Percentiles rank a stretch among this genome's conserved stretches.
These are phyloP conservation scores for Nemania sp. DNA, from an alignment of 2,329 filamentous ascomycete species.

Conservation along the genomic window DNA sequence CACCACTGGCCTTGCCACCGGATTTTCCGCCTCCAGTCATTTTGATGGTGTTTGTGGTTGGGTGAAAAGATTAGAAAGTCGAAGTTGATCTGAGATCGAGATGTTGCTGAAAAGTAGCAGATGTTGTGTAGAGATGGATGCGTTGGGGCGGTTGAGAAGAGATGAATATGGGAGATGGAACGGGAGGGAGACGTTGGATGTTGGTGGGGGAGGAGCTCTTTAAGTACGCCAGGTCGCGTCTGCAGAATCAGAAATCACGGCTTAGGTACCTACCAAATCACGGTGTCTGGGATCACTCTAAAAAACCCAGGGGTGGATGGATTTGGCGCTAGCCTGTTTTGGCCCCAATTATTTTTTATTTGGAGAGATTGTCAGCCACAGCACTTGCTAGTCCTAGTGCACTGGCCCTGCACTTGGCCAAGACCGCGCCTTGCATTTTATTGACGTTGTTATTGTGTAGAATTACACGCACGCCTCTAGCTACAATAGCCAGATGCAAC, in stretches of 20 bases:
- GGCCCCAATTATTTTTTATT: slow-evolving; percentile 41
- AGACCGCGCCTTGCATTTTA: slow-evolving; percentile 18
- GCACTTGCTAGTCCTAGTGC: slow-evolving; percentile 14
- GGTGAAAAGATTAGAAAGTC: slow-evolving; percentile 35
- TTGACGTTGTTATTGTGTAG: background rate
- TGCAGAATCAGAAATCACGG: slow-evolving; percentile 48
- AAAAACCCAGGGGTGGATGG: slow-evolving; percentile 39
- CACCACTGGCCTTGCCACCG: slow-evolving; percentile 98
- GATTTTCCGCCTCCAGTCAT: slow-evolving; percentile 99
- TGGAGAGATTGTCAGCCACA: slow-evolving; percentile 21
- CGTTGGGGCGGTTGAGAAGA: slow-evolving; percentile 48
- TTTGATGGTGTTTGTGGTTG: slow-evolving; percentile 69
- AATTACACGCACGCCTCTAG: slow-evolving; percentile 26
- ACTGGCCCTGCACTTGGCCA: no score
- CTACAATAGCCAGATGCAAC: slow-evolving; percentile 2
- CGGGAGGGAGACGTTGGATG: slow-evolving; percentile 51
- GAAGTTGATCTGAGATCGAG: slow-evolving; percentile 37
- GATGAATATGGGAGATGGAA: slow-evolving; percentile 54
- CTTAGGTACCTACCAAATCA: slow-evolving; percentile 35
- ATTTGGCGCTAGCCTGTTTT: slow-evolving; percentile 45
- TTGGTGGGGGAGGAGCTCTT: slow-evolving; percentile 51
- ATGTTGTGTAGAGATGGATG: slow-evolving; percentile 36
- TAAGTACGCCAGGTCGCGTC: slow-evolving; percentile 53
- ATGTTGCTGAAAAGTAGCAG: slow-evolving; percentile 43
- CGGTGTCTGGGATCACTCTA: slow-evolving; percentile 39